A percentile compares a stretch with the other conserved stretches of the same genome.
Conservation (phyloP, 192 early-diverging fungal species). For the Coemansia aciculifera region DNA sequence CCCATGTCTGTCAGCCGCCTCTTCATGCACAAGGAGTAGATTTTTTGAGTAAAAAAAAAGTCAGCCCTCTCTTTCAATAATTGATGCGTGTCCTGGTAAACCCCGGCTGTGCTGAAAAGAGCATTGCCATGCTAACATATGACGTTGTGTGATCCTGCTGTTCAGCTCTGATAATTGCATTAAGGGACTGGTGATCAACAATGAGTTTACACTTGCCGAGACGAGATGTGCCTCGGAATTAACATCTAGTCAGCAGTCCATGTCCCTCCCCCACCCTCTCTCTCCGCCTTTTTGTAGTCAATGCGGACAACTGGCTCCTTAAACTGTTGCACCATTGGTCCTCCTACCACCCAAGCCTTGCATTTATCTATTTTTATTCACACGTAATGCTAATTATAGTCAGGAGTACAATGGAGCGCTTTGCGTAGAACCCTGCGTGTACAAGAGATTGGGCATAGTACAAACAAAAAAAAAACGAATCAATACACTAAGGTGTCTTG, state of each 20-base stretch:
- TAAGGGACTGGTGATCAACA: neutral
- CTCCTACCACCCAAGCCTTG: neutral
- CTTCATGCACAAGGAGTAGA: neutral
- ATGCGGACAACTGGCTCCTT: too few relatives aligned
- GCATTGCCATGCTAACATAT: too few relatives aligned
- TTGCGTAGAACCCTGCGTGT: neutral
- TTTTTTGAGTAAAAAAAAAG: neutral
- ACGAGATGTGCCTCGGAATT: slow-evolving; percentile 6
- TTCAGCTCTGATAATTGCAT: neutral
- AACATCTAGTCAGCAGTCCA: neutral
- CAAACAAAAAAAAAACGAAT: neutral
- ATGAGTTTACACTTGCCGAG: neutral
- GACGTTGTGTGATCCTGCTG: too few relatives aligned
- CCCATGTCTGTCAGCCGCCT: too few relatives aligned
- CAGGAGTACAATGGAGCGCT: neutral
- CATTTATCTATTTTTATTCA: neutral
- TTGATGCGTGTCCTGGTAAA: neutral
- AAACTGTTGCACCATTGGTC: neutral
- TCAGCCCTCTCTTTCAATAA: neutral
- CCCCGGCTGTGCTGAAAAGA: neutral
- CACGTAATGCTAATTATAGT: neutral
- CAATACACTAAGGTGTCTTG: neutral
- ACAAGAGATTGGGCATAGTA: neutral
- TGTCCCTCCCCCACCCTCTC: neutral
- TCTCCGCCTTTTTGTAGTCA: too few relatives aligned